Evolutionary conservation across 2,329 filamentous ascomycete species (phyloP).

Genomic region (Diaporthe amygdali): DNA sequence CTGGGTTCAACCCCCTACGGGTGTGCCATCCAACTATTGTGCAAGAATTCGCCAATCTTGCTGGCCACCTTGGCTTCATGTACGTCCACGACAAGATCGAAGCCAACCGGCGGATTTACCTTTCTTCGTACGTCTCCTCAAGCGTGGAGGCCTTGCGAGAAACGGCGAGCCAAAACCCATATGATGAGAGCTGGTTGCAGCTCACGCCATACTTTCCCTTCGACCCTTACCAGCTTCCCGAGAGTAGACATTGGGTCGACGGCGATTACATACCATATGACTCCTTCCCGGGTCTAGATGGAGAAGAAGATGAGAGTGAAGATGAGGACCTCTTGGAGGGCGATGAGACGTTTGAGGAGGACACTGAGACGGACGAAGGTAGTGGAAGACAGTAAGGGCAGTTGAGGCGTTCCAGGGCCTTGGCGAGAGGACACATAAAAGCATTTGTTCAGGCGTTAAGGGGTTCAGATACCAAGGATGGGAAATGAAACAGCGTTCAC

Average conservation of each 20-base stretch:
- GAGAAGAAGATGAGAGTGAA: slow-evolving; percentile 59
- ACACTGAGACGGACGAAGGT: slow-evolving; percentile 36
- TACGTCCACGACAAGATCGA: slow-evolving; percentile 90
- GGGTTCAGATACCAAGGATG: slow-evolving; percentile 25
- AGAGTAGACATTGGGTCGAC: slow-evolving; percentile 87
- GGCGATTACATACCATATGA: slow-evolving; percentile 84
- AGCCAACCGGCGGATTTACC: slow-evolving; percentile 86
- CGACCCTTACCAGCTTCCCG: slow-evolving; percentile 90
- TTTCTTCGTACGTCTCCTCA: slow-evolving; percentile 71
- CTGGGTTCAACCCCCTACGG: slow-evolving; percentile 91
- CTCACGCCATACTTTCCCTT: slow-evolving; percentile 97
- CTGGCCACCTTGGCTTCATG: slow-evolving; percentile 83
- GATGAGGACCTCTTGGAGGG: slow-evolving; percentile 52
- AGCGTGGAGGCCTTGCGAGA: slow-evolving; percentile 61
- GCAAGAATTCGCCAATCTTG: slow-evolving; percentile 86
- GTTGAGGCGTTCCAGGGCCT: neutral
- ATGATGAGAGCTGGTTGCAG: slow-evolving; percentile 80
- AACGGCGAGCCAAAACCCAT: slow-evolving; percentile 50
- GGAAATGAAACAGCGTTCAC: slow-evolving; percentile 8
- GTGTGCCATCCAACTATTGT: slow-evolving; percentile 93
- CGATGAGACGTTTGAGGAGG: slow-evolving; percentile 39
- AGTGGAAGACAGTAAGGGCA: neutral
- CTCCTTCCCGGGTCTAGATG: slow-evolving; percentile 71
- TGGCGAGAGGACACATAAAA: neutral
- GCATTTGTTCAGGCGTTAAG: slow-evolving; percentile 23